Conservation (phyloP, 2,329 filamentous ascomycete genomes). For the Aureobasidium sp. region DNA sequence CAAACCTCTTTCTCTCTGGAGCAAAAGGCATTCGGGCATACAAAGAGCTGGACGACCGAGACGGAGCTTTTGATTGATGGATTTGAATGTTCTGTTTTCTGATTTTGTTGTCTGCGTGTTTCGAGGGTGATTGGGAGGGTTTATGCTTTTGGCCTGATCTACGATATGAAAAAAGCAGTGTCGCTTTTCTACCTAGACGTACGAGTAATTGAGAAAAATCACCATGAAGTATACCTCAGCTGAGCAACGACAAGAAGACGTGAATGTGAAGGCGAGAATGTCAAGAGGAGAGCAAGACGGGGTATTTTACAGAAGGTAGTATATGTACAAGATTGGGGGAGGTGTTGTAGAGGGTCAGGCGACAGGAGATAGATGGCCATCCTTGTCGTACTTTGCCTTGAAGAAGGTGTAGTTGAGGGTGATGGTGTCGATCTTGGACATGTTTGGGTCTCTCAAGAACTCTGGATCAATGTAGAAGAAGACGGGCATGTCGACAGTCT, state of each 20-base stretch:
- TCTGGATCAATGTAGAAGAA: slow-evolving; percentile 99
- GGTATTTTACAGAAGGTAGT: slow-evolving; percentile 4
- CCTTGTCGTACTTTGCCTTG: slow-evolving; percentile 81
- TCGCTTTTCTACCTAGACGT: neutral
- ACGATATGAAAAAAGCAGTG: slow-evolving; percentile 1
- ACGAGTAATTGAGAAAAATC: neutral
- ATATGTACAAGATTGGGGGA: slow-evolving; percentile 2
- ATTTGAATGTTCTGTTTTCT: neutral
- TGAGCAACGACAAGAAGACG: neutral
- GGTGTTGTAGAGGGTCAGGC: slow-evolving; percentile 27
- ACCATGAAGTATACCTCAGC: neutral
- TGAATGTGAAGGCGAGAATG: neutral
- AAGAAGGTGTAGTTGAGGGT: slow-evolving; percentile 98
- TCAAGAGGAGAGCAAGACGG: neutral
- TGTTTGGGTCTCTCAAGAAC: slow-evolving; percentile 82
- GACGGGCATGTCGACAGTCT: slow-evolving; percentile 98
- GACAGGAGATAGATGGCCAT: slow-evolving; percentile 60
- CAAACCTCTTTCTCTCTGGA: neutral
- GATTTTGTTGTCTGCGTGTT: neutral
- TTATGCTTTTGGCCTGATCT: slow-evolving; percentile 11
- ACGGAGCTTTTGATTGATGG: neutral
- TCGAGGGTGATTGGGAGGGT: neutral
- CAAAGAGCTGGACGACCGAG: neutral
- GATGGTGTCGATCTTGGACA: slow-evolving; percentile 90
- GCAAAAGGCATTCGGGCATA: neutral